A percentile compares a stretch with the other conserved stretches of the same genome.
phyloP scores from a whole-genome alignment of 176 grass and related monocot genomes.

The Triticum monococcum region DNA sequence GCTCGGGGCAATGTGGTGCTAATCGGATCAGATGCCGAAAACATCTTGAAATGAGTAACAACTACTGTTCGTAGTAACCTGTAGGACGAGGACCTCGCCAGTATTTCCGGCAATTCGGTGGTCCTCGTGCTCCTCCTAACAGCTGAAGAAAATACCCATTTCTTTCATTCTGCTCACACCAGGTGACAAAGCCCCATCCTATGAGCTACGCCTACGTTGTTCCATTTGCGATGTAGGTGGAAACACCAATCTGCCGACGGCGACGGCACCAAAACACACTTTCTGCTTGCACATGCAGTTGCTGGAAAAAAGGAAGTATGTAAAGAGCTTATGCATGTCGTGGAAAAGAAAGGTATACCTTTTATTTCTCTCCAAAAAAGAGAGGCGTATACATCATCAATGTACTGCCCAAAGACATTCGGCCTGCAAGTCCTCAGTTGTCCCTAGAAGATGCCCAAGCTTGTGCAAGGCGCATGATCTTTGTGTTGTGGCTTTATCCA shows the following conservation, averaged over 20 bases:
- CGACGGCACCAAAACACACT: constrained; percentile 23
- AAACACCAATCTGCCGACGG: not conserved
- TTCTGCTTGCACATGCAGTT: constrained; percentile 27
- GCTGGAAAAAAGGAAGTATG: not conserved
- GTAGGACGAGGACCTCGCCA: constrained; percentile 19
- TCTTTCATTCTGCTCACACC: not conserved
- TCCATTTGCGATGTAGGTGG: not conserved
- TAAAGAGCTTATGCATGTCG: not conserved
- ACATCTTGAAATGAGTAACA: constrained; percentile 32
- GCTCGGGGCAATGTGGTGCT: not conserved
- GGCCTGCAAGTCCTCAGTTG: not conserved
- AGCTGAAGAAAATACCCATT: not conserved
- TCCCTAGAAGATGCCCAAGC: constrained; percentile 30
- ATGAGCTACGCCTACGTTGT: not conserved
- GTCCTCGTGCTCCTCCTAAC: not conserved
- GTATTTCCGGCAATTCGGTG: constrained; percentile 41
- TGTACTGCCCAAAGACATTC: constrained; percentile 10
- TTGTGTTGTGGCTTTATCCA: constrained; percentile 27
- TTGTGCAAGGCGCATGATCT: constrained; percentile 18
- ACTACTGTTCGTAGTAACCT: not conserved
- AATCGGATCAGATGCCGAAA: constrained; percentile 12
- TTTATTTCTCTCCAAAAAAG: not conserved
- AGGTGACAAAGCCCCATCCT: not conserved
- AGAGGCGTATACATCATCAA: constrained; percentile 18
- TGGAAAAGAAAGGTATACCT: not conserved